Evolutionary conservation across 805 yeast species (phyloP), one percentile per base, ranked within the genome.

Genomic region (Wickerhamiella azymoides): DNA sequence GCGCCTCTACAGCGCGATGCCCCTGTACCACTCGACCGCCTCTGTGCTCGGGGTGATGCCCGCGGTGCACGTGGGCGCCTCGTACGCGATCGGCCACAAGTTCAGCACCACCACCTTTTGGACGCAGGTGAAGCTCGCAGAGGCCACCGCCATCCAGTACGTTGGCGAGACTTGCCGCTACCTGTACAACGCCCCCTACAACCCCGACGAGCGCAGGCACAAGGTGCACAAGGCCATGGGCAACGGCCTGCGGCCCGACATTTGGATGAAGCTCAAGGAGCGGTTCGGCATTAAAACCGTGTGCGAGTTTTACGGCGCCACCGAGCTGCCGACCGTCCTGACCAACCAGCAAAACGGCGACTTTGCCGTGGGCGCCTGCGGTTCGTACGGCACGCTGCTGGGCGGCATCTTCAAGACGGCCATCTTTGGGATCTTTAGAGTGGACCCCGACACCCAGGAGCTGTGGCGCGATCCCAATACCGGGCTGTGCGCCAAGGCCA

Each of bases 141-240:
- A 69, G 2, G 83, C 96, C 2, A 83, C 94, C 3, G 84, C 83
- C 51, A 73, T 85, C 46, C 96, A 88, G 63, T 88, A 88, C 56
- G 97, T 88, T 14, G 97, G 97, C 14, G 97, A 88, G 62, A 86
- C 85, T 27, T 84, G 96, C 62, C 74, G 97, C 41, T 89, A 86
- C 57, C 69, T 88, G 49, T 63, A 83, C 51, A 77, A 80, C 53
- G 66, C 85, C 1, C 74, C 79, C 40, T 65, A 65, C 8, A 79
- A 79, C 38, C 80, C 83, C 10, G 62, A 64, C 36, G 93, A 84
- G 58, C 60, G 64, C 37, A 59, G 59, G 37, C 94, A 84, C 60
- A 50, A 58, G 5, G 78, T 83, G 10, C 63, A 65, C 36, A 74
- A 79, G 37, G 96, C 96, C 0, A 78, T 78, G 60, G 97, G 97